Base-by-base conservation (phyloP, 1,284 basidiomycete genomes). In the Apiotrichum domesticum region DNA sequence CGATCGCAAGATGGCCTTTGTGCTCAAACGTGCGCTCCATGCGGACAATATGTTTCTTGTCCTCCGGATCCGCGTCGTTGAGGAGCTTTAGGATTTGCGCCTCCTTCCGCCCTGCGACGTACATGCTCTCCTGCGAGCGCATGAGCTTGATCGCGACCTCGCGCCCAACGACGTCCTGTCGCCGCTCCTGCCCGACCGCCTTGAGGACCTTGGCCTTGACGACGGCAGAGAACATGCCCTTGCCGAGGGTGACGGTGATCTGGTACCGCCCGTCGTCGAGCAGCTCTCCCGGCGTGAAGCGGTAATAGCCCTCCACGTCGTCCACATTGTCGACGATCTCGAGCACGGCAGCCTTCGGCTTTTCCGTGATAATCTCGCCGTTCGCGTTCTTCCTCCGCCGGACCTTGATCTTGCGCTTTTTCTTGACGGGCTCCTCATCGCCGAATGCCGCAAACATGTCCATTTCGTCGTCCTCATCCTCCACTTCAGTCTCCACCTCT, bases 61-160 rank as follows among this genome's bases (percentile, higher is more conserved):
- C 95, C 33, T 95, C 91, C 3, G 90, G 91, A 74, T 98, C 95
- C 13, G 91, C 86, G 61, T 88, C 85, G 58, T 81, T 85, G 37
- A 98, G 80, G 71, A 90, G 92, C 64, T 87, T 85, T 48, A 99
- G 79, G 47, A 97, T 94, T 69, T 87, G 84, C 0, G 84, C 87
- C 73, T 99, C 96, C 73, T 98, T 98, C 67, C 88, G 77, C 6
- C 95, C 96, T 34, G 95, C 93, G 57, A 93, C 90, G 77, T 91
- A 89, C 96, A 99, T 99, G 44, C 89, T 91, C 75, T 98, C 95
- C 73, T 99, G 96, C 65, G 86, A 87, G 40, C 96, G 81, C 51
- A 98, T 87, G 63, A 99, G 93, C 77, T 99, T 99, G 78, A 99
- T 97, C 0, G 96, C 96, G 2, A 98, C 94, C 71, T 99, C 94